A percentile compares a stretch with the other conserved stretches of the same genome.
Evolutionary conservation across 352 stramenopile species (phyloP).

Genomic region (Phytophthora pseudosyringae): DNA sequence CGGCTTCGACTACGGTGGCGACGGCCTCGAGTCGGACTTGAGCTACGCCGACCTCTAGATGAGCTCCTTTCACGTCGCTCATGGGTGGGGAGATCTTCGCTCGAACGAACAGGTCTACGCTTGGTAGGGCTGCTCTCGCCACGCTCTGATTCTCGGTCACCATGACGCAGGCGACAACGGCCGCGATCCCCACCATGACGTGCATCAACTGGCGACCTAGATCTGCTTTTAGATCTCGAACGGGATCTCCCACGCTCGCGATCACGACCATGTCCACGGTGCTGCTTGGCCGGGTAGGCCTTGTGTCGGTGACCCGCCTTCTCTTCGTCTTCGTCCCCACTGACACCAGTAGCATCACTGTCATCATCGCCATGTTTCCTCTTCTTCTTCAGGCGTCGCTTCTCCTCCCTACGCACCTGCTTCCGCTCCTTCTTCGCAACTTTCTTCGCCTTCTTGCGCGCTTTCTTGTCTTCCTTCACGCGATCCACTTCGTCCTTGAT

Average conservation of each 20-base stretch:
- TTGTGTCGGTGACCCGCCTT: slow-evolving; percentile 6
- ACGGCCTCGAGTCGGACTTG: slow-evolving; percentile 1
- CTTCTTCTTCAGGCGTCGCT: slow-evolving; percentile 46
- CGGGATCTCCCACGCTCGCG: slow-evolving; percentile 18
- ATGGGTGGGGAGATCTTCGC: background rate
- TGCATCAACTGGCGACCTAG: slow-evolving; percentile 15
- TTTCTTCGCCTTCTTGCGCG: slow-evolving; percentile 73
- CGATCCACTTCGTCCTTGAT: slow-evolving; percentile 87
- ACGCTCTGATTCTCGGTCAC: slow-evolving; percentile 8
- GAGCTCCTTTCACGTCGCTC: slow-evolving; percentile 16
- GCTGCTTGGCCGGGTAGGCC: slow-evolving; percentile 16
- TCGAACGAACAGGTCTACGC: slow-evolving; percentile 7
- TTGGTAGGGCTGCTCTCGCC: slow-evolving; percentile 10
- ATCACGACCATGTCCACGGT: slow-evolving; percentile 12
- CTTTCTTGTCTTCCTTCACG: slow-evolving; percentile 81
- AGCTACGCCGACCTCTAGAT: slow-evolving; percentile 14
- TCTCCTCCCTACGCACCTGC: slow-evolving; percentile 41
- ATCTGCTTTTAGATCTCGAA: slow-evolving; percentile 24
- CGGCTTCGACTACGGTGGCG: slow-evolving; percentile 25
- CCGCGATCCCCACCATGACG: background rate
- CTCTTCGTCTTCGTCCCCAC: slow-evolving; percentile 28
- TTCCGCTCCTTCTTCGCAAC: slow-evolving; percentile 75
- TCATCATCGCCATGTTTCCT: slow-evolving; percentile 39
- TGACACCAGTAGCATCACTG: slow-evolving; percentile 26
- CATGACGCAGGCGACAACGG: background rate